Percentiles rank a stretch among this genome's conserved stretches.
These are phyloP conservation scores for Tetrahymena borealis DNA, from an alignment of 73 alveolate species.

Conservation along the genomic window DNA sequence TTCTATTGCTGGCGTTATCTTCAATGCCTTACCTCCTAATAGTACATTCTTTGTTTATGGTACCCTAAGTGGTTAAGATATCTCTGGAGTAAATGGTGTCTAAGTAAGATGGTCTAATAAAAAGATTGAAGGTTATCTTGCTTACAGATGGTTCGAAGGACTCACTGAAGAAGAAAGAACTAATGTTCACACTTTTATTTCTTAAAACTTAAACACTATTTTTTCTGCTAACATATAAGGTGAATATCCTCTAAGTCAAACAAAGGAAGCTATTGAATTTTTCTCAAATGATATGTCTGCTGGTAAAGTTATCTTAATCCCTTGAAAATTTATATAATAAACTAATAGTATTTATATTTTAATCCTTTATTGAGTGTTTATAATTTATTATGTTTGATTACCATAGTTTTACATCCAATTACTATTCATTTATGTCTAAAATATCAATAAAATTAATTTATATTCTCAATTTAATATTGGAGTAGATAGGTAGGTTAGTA, in stretches of 20 bases:
- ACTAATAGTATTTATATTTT: too few relatives aligned
- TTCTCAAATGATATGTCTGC: slow-evolving; percentile 1
- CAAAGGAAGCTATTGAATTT: neutral
- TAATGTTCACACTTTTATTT: neutral
- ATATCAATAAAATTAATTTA: too few relatives aligned
- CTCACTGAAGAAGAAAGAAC: neutral
- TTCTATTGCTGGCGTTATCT: neutral
- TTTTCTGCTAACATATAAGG: neutral
- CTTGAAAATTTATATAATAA: neutral
- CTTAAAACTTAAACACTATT: neutral
- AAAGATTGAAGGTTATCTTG: neutral
- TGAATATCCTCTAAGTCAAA: neutral
- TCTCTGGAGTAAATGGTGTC: neutral
- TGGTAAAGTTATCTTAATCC: neutral
- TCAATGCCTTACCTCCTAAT: neutral
- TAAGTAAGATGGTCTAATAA: neutral
- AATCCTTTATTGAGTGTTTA: too few relatives aligned
- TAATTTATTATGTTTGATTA: too few relatives aligned
- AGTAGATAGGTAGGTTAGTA: too few relatives aligned
- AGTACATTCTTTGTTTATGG: neutral
- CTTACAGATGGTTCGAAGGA: neutral
- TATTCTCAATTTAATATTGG: too few relatives aligned
- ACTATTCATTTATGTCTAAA: too few relatives aligned
- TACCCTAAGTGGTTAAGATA: neutral
- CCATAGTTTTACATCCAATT: too few relatives aligned